phyloP scores from a whole-genome alignment of 176 grass and related monocot genomes.

The Pharus latifolius region DNA sequence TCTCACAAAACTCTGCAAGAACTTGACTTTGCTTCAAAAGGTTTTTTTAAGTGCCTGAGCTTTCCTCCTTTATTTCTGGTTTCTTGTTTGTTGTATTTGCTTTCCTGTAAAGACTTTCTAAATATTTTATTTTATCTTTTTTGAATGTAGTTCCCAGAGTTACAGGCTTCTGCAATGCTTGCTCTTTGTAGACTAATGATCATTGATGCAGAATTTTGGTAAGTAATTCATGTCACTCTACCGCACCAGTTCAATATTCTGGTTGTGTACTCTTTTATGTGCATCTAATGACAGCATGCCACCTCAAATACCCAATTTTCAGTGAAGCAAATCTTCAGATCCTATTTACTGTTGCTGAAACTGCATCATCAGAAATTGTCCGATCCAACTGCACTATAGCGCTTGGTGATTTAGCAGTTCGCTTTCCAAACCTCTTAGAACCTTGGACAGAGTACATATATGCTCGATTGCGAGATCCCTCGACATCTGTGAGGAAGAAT shows the following conservation, averaged over 20 bases:
- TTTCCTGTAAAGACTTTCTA: neutral
- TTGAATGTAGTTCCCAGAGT: conserved; percentile 55
- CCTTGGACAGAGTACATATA: conserved; percentile 96
- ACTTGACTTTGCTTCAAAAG: conserved; percentile 74
- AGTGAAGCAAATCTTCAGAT: conserved; percentile 93
- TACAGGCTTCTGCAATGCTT: conserved; percentile 91
- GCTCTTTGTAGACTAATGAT: conserved; percentile 93
- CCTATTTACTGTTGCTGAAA: conserved; percentile 83
- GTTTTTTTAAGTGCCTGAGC: conserved; percentile 17
- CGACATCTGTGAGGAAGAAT: conserved; percentile 82
- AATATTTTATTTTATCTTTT: neutral
- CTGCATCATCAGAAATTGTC: conserved; percentile 54
- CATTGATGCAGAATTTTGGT: conserved; percentile 88
- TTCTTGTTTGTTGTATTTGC: neutral
- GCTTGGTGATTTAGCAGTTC: conserved; percentile 82
- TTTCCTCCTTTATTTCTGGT: neutral
- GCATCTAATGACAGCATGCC: neutral
- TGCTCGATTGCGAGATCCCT: conserved; percentile 64
- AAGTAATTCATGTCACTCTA: neutral
- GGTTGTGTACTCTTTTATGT: neutral
- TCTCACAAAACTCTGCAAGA: conserved; percentile 75
- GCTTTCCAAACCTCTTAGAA: conserved; percentile 93
- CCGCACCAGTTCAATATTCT: neutral
- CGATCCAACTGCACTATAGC: conserved; percentile 91
- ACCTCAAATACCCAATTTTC: conserved; percentile 18